Percentiles rank a stretch among this genome's conserved stretches.
Evolutionary conservation across 352 stramenopile genomes (phyloP).

Genomic region (Halophytophthora polymorphica): DNA sequence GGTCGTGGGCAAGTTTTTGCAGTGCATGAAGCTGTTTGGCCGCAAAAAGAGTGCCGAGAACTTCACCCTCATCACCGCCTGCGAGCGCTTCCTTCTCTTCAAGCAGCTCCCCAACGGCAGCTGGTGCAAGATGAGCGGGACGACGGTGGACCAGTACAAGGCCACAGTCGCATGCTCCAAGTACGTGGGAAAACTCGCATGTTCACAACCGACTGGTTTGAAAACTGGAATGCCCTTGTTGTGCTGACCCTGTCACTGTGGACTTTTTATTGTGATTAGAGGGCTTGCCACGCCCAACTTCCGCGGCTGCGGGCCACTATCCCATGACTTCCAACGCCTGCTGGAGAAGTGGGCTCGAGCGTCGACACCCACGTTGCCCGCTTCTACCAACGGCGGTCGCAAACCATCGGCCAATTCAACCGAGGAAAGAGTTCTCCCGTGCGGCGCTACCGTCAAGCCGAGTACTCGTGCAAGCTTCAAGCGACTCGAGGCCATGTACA

Average conservation of each 20-base stretch:
- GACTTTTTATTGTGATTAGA: conserved; percentile 22
- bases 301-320: conserved; percentile 56
- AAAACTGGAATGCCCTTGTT: neutral
- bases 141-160: conserved; percentile 72
- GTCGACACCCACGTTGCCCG: conserved; percentile 24
- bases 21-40: conserved; percentile 80
- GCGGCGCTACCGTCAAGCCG: conserved; percentile 41
- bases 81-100: conserved; percentile 59
- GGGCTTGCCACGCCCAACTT: conserved; percentile 51
- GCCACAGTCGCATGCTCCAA: conserved; percentile 77
- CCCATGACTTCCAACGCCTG: conserved; percentile 50
- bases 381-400: conserved; percentile 7
- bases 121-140: conserved; percentile 63
- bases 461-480: conserved; percentile 49
- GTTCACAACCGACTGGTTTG: neutral
- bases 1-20: conserved; percentile 67
- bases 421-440: conserved; percentile 46
- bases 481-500: conserved; percentile 65
- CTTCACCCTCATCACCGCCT: conserved; percentile 43
- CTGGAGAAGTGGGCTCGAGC: conserved; percentile 68
- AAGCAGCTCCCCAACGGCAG: conserved; percentile 71
- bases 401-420: conserved; percentile 13
- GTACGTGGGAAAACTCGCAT: conserved; percentile 35
- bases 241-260: conserved; percentile 6
- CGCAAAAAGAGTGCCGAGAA: conserved; percentile 32